phyloP scores from a whole-genome alignment of 345 rosid species.

The Ricinus communis region DNA sequence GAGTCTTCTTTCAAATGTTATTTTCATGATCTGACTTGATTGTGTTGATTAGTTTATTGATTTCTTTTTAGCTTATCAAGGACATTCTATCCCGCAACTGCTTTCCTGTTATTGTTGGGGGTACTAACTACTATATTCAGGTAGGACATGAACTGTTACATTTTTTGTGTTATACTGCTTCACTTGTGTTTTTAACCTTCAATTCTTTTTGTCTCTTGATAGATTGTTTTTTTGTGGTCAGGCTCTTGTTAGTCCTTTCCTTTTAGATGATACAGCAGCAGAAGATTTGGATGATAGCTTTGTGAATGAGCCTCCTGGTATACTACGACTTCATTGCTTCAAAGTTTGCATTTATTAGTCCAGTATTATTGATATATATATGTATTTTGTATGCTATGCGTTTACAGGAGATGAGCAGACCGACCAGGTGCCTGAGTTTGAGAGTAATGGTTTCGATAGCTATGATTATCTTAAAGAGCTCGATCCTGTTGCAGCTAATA shows the following conservation, averaged over 20 bases:
- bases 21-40: constrained; percentile 17
- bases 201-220: too few relatives aligned
- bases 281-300: constrained; percentile 38
- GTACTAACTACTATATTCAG: constrained; percentile 93
- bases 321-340: constrained; percentile 5
- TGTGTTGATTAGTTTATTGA: too few relatives aligned
- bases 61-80: constrained; percentile 72
- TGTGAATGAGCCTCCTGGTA: constrained; percentile 48
- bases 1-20: too few relatives aligned
- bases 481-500: constrained; percentile 88
- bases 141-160: constrained; percentile 28
- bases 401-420: constrained; percentile 40
- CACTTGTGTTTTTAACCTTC: background rate
- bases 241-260: constrained; percentile 88
- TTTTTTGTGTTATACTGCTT: constrained; percentile 7
- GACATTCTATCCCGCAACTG: constrained; percentile 66
- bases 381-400: too few relatives aligned
- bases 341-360: constrained; percentile 4
- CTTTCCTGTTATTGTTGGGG: constrained; percentile 89
- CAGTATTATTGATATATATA: too few relatives aligned
- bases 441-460: constrained; percentile 33
- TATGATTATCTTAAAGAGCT: constrained; percentile 67
- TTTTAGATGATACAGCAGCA: constrained; percentile 55
- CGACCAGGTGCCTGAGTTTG: constrained; percentile 32
- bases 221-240: constrained; percentile 23